Conservation (phyloP, 257 asterid genomes). For the Solanum okadae region DNA sequence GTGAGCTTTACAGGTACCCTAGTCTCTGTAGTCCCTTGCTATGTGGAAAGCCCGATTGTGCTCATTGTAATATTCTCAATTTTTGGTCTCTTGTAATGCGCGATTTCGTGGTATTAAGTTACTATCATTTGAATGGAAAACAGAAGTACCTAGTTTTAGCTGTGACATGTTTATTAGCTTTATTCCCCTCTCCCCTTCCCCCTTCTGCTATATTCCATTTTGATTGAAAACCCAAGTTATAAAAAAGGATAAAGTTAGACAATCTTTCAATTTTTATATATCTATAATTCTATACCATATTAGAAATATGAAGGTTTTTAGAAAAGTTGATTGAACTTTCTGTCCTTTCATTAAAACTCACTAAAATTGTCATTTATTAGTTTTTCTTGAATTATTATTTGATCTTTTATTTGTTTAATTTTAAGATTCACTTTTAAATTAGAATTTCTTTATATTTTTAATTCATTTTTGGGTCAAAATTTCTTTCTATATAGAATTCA, state of each 20-base stretch:
- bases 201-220: not conserved
- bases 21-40: not conserved
- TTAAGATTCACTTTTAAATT: too few species aligned
- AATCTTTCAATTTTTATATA: not conserved
- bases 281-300: not conserved
- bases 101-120: not conserved
- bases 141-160: not conserved
- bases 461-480: not conserved
- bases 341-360: too few species aligned
- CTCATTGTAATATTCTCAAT: not conserved
- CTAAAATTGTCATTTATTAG: not conserved
- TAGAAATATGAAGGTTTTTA: not conserved
- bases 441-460: not conserved
- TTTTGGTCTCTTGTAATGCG: not conserved
- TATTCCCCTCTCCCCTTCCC: not conserved
- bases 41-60: not conserved
- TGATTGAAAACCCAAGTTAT: not conserved
- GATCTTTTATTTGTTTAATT: not conserved
- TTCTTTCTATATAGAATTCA: not conserved
- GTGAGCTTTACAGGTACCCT: conserved; percentile 1
- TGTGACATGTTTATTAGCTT: not conserved
- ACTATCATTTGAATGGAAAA: not conserved
- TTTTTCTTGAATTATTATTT: not conserved
- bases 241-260: not conserved
- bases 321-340: not conserved